A percentile compares a stretch with the other conserved stretches of the same genome.
phyloP scores from a whole-genome alignment of 176 grass and related monocot species.

The Oryza punctata region DNA sequence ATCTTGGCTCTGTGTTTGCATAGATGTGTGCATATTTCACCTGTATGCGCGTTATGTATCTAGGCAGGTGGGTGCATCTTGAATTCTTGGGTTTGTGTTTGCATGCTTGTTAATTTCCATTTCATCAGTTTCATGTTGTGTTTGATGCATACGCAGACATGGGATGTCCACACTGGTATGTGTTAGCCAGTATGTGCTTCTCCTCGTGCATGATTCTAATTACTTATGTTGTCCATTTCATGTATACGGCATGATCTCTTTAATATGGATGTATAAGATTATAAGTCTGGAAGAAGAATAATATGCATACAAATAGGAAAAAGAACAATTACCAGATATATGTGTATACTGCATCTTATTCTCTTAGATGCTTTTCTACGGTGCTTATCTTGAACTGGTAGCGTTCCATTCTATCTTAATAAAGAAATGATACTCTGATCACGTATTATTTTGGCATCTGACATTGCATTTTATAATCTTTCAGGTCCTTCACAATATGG shows the following conservation, averaged over 20 bases:
- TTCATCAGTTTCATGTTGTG: background rate
- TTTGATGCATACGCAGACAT: background rate
- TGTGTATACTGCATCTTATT: background rate
- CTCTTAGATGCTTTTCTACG: background rate
- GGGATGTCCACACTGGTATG: background rate
- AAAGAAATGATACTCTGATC: slow-evolving; percentile 28
- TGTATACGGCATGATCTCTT: background rate
- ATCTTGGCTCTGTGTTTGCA: background rate
- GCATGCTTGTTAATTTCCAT: background rate
- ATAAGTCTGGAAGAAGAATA: background rate
- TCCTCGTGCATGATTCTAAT: background rate
- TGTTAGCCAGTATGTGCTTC: background rate
- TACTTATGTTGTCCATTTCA: background rate
- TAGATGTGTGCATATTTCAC: background rate
- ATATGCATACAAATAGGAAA: background rate
- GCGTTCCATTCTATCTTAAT: slow-evolving; percentile 26
- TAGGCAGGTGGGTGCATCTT: background rate
- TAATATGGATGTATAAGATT: slow-evolving; percentile 8
- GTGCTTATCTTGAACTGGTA: background rate
- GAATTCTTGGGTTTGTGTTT: background rate
- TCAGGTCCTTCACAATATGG: slow-evolving; percentile 96
- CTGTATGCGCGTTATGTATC: no score
- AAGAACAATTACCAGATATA: background rate
- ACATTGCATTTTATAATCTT: slow-evolving; percentile 34
- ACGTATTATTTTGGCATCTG: slow-evolving; percentile 12